phyloP scores from a whole-genome alignment of 192 early-diverging fungal species.

The Mycoemilia scoparia region DNA sequence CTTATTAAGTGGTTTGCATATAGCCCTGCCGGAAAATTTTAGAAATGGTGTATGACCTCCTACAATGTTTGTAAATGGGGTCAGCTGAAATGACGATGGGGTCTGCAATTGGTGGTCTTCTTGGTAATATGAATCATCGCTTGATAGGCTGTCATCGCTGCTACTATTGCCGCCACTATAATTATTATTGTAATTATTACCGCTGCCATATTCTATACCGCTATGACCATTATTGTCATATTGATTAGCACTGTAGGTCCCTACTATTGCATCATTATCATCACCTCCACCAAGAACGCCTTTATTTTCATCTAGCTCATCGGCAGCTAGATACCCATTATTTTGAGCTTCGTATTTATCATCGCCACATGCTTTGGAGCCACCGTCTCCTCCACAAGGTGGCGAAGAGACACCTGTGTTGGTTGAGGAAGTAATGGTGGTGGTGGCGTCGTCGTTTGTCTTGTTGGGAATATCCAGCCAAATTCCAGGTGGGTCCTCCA shows the following conservation, averaged over 20 bases:
- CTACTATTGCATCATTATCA: constrained; percentile 2
- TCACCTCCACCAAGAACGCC: too few relatives aligned
- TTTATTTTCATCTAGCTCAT: too few relatives aligned
- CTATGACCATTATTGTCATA: constrained; percentile 3
- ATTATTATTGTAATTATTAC: constrained; percentile 3
- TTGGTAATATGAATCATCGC: constrained; percentile 4
- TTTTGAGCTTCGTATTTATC: too few relatives aligned
- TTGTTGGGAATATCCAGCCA: constrained; percentile 29
- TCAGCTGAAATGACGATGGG: constrained; percentile 43
- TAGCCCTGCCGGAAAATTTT: constrained; percentile 87
- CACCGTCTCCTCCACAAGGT: too few relatives aligned
- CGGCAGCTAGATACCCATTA: too few relatives aligned
- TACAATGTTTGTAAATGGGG: constrained; percentile 71
- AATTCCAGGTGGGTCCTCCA: constrained; percentile 26
- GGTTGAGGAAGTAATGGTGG: too few relatives aligned
- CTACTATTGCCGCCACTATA: constrained; percentile 2
- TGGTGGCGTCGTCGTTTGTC: constrained; percentile 17
- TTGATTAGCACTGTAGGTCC: constrained; percentile 1
- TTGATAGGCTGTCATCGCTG: not conserved
- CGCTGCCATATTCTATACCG: constrained; percentile 6
- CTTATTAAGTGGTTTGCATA: constrained; percentile 83
- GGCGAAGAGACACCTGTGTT: too few relatives aligned
- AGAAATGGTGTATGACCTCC: constrained; percentile 95
- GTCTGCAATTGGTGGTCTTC: constrained; percentile 10
- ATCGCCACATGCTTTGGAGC: too few relatives aligned